A percentile compares a stretch with the other conserved stretches of the same genome.
Conservation (phyloP, 805 yeast genomes). For the Candida nitratophila region DNA sequence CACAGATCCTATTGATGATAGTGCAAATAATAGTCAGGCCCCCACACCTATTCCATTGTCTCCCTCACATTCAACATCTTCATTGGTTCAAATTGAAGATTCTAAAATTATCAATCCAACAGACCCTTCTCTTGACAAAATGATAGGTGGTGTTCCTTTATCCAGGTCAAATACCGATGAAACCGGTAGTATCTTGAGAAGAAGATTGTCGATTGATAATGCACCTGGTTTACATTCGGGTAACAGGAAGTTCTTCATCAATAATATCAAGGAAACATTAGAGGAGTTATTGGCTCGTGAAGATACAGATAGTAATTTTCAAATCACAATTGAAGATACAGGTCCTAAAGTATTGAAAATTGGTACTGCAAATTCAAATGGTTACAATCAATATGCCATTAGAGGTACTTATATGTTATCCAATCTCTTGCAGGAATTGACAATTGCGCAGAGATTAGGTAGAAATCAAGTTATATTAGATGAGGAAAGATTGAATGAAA, state of each 20-base stretch:
- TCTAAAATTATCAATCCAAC: not conserved
- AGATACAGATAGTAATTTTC: constrained; percentile 80
- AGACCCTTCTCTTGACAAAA: not conserved
- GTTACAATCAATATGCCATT: constrained; percentile 63
- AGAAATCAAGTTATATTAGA: constrained; percentile 72
- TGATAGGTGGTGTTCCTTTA: not conserved
- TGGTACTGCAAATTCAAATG: constrained; percentile 82
- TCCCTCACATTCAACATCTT: constrained; percentile 15
- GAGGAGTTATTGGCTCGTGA: constrained; percentile 63
- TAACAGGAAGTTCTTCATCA: constrained; percentile 55
- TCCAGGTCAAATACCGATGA: not conserved
- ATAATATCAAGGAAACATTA: constrained; percentile 68
- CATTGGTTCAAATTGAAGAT: constrained; percentile 6
- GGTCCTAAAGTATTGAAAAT: constrained; percentile 77
- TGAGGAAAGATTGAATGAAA: constrained; percentile 77
- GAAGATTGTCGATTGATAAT: constrained; percentile 53
- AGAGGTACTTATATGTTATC: constrained; percentile 88
- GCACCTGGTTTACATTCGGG: constrained; percentile 15
- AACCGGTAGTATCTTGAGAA: constrained; percentile 12
- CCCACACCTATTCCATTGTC: constrained; percentile 3
- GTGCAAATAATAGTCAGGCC: not conserved
- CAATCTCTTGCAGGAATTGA: constrained; percentile 79
- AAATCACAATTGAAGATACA: constrained; percentile 78
- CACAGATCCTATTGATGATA: not conserved
- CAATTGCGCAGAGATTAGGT: constrained; percentile 78